phyloP scores from a whole-genome alignment of 306 rosid species.

The Inga oerstediana region DNA sequence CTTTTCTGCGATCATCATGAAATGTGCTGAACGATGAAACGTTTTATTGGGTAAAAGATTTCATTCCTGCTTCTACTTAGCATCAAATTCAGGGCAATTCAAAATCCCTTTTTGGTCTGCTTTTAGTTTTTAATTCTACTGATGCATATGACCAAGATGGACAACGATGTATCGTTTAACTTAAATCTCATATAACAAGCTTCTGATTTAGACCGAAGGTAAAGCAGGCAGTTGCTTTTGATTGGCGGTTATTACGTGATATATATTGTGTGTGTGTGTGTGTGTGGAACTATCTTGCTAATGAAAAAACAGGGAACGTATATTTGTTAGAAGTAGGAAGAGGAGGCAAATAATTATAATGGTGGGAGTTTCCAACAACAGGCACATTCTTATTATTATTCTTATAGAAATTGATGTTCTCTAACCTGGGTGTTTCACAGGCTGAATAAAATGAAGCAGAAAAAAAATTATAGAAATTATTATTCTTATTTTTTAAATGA shows the following conservation, averaged over 20 bases:
- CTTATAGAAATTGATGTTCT: too few species aligned
- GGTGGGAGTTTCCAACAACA: background rate
- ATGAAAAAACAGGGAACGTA: background rate
- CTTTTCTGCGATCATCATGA: conserved; percentile 10
- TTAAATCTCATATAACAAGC: background rate
- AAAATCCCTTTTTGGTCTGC: background rate
- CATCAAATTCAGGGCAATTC: background rate
- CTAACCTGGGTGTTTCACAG: background rate
- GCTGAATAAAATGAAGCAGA: background rate
- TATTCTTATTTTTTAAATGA: background rate
- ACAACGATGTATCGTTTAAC: background rate
- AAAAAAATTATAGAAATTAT: background rate
- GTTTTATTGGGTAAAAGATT: background rate
- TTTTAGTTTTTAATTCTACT: background rate
- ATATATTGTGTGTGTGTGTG: background rate
- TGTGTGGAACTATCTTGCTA: background rate
- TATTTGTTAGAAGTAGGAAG: background rate
- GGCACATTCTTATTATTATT: background rate
- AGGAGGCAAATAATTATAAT: background rate
- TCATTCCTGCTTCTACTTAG: background rate
- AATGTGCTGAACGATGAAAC: conserved; percentile 4
- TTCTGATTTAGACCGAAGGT: background rate
- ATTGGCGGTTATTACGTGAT: background rate
- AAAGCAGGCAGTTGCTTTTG: background rate
- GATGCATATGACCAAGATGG: background rate